Evolutionary conservation across 2,329 filamentous ascomycete genomes (phyloP).

Genomic region (Monilinia fructigena): DNA sequence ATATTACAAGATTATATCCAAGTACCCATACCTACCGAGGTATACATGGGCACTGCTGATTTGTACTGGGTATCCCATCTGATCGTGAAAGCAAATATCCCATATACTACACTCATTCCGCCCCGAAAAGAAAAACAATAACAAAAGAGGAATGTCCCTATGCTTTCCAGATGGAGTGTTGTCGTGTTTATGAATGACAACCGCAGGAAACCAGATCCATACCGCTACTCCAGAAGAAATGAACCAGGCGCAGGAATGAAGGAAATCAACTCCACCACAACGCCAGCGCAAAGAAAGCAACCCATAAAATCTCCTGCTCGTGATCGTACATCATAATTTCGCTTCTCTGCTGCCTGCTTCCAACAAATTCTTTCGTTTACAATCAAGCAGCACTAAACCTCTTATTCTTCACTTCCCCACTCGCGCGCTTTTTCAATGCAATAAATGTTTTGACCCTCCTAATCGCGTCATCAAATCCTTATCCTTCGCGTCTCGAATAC

Average conservation of each 20-base stretch:
- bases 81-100: not conserved
- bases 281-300: slow-evolving; percentile 6
- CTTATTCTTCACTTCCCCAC: slow-evolving; percentile 17
- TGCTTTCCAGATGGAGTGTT: not conserved
- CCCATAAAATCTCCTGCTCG: not conserved
- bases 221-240: not conserved
- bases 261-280: not conserved
- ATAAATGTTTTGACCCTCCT: slow-evolving; percentile 70
- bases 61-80: not conserved
- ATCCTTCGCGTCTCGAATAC: slow-evolving; percentile 58
- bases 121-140: not conserved
- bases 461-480: slow-evolving; percentile 69
- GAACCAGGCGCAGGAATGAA: not conserved
- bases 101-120: not conserved
- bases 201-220: not conserved
- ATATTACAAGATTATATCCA: not conserved
- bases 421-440: slow-evolving; percentile 54
- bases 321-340: slow-evolving; percentile 11
- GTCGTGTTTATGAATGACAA: not conserved
- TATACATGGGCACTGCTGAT: not conserved
- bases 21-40: not conserved
- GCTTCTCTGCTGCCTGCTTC: not conserved
- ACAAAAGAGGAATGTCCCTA: not conserved
- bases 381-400: slow-evolving; percentile 17
- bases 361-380: not conserved